Evolutionary conservation across 306 rosid genomes (phyloP).

Genomic region (Quercus gilva): DNA sequence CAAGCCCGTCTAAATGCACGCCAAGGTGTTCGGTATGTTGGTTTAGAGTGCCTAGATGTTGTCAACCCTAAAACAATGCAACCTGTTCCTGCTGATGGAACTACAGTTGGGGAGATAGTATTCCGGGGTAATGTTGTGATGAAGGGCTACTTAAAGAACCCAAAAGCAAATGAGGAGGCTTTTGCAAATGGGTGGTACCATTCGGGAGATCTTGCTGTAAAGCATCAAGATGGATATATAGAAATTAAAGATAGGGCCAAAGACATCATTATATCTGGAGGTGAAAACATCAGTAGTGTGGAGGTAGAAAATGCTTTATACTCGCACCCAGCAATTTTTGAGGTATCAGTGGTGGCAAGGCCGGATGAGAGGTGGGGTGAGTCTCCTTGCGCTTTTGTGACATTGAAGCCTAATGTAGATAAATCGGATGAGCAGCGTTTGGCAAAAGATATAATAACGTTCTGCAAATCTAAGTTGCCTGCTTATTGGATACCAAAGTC

Average conservation of each 20-base stretch:
- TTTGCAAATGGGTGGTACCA: conserved; percentile 93
- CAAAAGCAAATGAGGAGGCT: conserved; percentile 65
- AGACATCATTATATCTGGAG: conserved; percentile 94
- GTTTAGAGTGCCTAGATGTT: conserved; percentile 70
- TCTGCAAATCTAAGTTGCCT: conserved; percentile 77
- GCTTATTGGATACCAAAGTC: conserved; percentile 86
- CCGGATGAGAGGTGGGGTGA: conserved; percentile 92
- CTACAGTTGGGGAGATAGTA: conserved; percentile 79
- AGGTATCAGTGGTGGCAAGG: conserved; percentile 83
- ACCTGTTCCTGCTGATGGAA: conserved; percentile 83
- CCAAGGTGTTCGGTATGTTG: conserved; percentile 79
- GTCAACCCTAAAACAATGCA: conserved; percentile 57
- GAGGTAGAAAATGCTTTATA: conserved; percentile 76
- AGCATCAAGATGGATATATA: conserved; percentile 84
- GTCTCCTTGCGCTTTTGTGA: conserved; percentile 88
- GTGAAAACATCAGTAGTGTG: conserved; percentile 89
- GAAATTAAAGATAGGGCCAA: conserved; percentile 94
- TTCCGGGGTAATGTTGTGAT: conserved; percentile 81
- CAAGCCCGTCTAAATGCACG: conserved; percentile 77
- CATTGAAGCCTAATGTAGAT: conserved; percentile 54
- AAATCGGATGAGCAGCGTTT: conserved; percentile 45
- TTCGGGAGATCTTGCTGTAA: conserved; percentile 85
- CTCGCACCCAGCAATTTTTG: conserved; percentile 64
- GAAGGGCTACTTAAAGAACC: conserved; percentile 95
- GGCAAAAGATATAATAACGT: conserved; percentile 65